Evolutionary conservation across 2,329 filamentous ascomycete genomes (phyloP), one percentile per base, ranked within the genome.

Genomic region (Hypoxylon sp.): DNA sequence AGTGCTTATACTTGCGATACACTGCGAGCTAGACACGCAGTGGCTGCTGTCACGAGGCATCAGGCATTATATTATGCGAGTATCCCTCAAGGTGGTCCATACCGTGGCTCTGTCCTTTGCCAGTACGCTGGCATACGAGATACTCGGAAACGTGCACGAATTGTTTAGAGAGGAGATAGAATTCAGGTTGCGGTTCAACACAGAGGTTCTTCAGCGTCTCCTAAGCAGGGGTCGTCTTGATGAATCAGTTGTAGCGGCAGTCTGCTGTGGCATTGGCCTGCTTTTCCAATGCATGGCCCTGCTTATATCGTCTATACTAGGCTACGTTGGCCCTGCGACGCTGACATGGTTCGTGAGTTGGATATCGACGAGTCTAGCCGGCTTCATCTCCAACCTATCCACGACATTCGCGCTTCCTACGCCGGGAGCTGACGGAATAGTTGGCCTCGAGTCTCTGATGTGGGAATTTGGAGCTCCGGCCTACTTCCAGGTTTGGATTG

Each of bases 71-170:
- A 11, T 51, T 11, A 11, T 37, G 17, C 64, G 63, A n/a, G 55
- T 69, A 11, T 27, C 48, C 4, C 54, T 38, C 37, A 59, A 38
- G 38, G 58, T 50, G 11, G 11, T 58, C n/a, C 33, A 57, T 23
- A 62, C 63, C 5, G 31, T 69, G 24, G 51, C 46, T 2, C 49
- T 64, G 15, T 54, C 67, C 3, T 37, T 69, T 8, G 11, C 60
- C 6, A 70, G 66, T 49, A 69, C 65, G 3, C 8, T 69, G 1
- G 21, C 24, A 13, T 68, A 66, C 41, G 68, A 70, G 23, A 26
- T 67, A 4, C 0, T 57, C 10, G 66, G 61, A 2, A 64, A 55
- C 15, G 3, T 58, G 9, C 2, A 58, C 13, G 52, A 58, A 23
- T 6, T 38, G 2, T 3, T 35, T 2, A 52, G 59, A n/a, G 27